phyloP scores from a whole-genome alignment of 345 rosid genomes.

The Pistacia integerrima region DNA sequence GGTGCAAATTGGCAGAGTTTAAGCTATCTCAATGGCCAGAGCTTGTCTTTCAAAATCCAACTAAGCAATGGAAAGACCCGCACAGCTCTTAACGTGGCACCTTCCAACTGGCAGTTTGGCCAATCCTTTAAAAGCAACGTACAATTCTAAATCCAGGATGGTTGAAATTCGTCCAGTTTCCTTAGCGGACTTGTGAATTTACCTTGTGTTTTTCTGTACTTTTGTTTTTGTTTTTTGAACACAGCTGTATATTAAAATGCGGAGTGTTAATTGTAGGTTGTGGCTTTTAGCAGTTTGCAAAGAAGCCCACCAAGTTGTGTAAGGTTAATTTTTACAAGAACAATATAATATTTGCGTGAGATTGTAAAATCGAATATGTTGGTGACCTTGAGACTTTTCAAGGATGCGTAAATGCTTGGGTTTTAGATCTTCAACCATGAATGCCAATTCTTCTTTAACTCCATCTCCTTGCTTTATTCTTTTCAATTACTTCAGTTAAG shows the following conservation, averaged over 20 bases:
- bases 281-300: slow-evolving; percentile 29
- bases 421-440: too few relatives aligned
- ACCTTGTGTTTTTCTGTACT: background rate
- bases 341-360: background rate
- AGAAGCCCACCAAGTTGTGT: slow-evolving; percentile 30
- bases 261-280: slow-evolving; percentile 13
- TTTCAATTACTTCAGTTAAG: too few relatives aligned
- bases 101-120: slow-evolving; percentile 67
- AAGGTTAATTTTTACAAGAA: background rate
- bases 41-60: slow-evolving; percentile 59
- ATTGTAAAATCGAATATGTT: background rate
- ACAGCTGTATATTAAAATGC: slow-evolving; percentile 7
- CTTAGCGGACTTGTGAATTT: background rate
- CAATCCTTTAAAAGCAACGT: slow-evolving; percentile 62
- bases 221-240: background rate
- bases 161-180: background rate
- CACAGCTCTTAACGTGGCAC: slow-evolving; percentile 46
- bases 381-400: too few relatives aligned
- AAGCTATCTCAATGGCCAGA: slow-evolving; percentile 62
- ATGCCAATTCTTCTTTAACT: too few relatives aligned
- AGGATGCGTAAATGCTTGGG: too few relatives aligned
- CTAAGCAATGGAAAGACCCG: slow-evolving; percentile 43
- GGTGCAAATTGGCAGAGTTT: slow-evolving; percentile 75
- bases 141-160: slow-evolving; percentile 39
- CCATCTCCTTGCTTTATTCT: too few relatives aligned